These are phyloP conservation scores for Calonectria pauciramosa DNA, from an alignment of 2,329 filamentous ascomycete genomes.

Conservation along the genomic window DNA sequence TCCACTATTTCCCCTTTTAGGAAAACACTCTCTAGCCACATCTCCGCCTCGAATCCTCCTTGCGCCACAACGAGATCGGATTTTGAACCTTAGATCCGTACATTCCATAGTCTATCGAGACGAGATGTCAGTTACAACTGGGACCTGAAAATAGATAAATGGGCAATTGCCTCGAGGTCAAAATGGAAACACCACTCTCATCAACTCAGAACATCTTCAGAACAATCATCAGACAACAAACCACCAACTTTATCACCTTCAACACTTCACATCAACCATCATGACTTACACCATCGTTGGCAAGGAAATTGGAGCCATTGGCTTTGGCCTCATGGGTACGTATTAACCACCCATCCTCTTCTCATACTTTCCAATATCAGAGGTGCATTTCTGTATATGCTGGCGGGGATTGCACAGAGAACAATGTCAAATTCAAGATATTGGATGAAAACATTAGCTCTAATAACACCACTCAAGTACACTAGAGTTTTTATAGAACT, in stretches of 20 bases:
- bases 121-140: background rate
- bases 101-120: background rate
- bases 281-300: slow-evolving; percentile 42
- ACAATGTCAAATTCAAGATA: background rate
- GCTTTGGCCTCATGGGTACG: slow-evolving; percentile 46
- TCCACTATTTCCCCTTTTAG: slow-evolving; percentile 34
- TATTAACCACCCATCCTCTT: background rate
- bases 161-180: background rate
- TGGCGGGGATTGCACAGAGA: too few species aligned
- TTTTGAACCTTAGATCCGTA: slow-evolving; percentile 21
- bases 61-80: background rate
- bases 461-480: too few species aligned
- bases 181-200: background rate
- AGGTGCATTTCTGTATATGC: background rate
- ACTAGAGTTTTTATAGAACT: too few species aligned
- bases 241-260: background rate
- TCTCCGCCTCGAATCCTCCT: background rate
- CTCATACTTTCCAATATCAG: slow-evolving; percentile 20
- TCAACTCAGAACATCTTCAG: background rate
- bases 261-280: background rate
- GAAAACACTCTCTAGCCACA: slow-evolving; percentile 31
- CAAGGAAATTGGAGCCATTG: slow-evolving; percentile 35
- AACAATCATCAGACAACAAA: background rate
- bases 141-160: slow-evolving; percentile 5
- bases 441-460: background rate